Evolutionary conservation across 2,329 filamentous ascomycete genomes (phyloP).

Genomic region (Raffaelea ambrosiae): DNA sequence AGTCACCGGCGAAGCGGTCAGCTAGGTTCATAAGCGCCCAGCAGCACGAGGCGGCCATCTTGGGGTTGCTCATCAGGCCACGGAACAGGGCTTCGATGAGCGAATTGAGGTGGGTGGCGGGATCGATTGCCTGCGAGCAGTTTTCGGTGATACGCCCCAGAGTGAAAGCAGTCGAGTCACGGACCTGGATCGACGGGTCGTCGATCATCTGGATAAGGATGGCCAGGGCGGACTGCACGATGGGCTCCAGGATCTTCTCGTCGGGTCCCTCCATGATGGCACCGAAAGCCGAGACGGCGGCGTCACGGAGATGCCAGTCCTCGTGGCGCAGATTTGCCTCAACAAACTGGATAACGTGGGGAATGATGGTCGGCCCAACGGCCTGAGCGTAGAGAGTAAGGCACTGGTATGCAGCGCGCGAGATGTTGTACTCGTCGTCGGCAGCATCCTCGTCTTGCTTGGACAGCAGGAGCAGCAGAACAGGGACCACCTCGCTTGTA

Average conservation of each 20-base stretch:
- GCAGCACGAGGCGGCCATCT: constrained; percentile 97
- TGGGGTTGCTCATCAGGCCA: constrained; percentile 80
- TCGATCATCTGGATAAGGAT: constrained; percentile 90
- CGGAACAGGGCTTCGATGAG: constrained; percentile 85
- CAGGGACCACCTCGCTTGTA: constrained; percentile 87
- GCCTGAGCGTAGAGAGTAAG: constrained; percentile 92
- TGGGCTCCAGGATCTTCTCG: constrained; percentile 80
- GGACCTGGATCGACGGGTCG: constrained; percentile 79
- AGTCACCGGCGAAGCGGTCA: constrained; percentile 86
- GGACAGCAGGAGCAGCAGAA: constrained; percentile 78
- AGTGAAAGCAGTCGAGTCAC: constrained; percentile 92
- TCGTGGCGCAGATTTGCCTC: constrained; percentile 83
- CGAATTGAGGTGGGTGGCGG: constrained; percentile 69
- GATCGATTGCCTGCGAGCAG: constrained; percentile 86
- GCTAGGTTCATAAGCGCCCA: constrained; percentile 99
- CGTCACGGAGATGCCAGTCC: constrained; percentile 92
- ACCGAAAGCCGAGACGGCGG: constrained; percentile 92
- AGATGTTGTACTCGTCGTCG: constrained; percentile 96
- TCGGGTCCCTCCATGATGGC: constrained; percentile 99
- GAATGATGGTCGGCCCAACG: constrained; percentile 75
- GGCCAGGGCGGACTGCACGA: constrained; percentile 90
- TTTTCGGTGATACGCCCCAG: constrained; percentile 93
- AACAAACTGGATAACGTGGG: constrained; percentile 81
- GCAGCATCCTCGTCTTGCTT: constrained; percentile 96
- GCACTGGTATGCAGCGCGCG: constrained; percentile 92